Percentiles rank a stretch among this genome's conserved stretches.
phyloP scores from a whole-genome alignment of 331 rosid species.

The Quercus lobata region DNA sequence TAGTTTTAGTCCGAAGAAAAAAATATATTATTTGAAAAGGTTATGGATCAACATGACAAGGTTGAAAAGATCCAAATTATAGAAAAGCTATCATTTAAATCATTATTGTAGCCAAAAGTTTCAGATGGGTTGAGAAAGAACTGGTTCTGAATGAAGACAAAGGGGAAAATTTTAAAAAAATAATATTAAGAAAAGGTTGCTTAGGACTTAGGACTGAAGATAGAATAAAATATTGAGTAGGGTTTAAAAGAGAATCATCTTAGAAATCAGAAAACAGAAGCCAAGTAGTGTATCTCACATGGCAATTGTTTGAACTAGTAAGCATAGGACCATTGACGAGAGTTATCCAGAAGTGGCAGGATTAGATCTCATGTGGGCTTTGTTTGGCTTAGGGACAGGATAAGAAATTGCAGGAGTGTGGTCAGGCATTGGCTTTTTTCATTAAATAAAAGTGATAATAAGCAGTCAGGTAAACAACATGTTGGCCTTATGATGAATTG shows the following conservation, averaged over 20 bases:
- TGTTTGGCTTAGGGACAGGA: constrained; percentile 26
- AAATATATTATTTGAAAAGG: neutral
- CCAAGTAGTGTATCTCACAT: constrained; percentile 8
- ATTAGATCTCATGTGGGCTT: constrained; percentile 29
- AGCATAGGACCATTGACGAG: constrained; percentile 25
- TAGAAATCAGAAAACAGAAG: constrained; percentile 7
- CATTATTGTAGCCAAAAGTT: constrained; percentile 9
- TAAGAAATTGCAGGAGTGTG: constrained; percentile 28
- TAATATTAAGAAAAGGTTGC: neutral
- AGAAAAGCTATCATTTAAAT: constrained; percentile 2
- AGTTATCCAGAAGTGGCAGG: constrained; percentile 31
- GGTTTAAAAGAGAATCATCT: neutral
- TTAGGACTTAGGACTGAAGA: neutral
- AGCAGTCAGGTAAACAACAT: constrained; percentile 17
- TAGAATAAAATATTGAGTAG: constrained; percentile 12
- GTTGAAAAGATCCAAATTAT: neutral
- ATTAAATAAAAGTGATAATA: constrained; percentile 19
- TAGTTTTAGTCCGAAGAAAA: neutral
- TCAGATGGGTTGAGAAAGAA: neutral
- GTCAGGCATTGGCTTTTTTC: constrained; percentile 24
- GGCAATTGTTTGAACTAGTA: constrained; percentile 13
- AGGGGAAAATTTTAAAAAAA: neutral
- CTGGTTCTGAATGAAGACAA: neutral
- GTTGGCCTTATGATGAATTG: constrained; percentile 5
- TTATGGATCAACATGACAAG: neutral